phyloP scores from a whole-genome alignment of 2,329 filamentous ascomycete genomes.

The Penicillium sp. region DNA sequence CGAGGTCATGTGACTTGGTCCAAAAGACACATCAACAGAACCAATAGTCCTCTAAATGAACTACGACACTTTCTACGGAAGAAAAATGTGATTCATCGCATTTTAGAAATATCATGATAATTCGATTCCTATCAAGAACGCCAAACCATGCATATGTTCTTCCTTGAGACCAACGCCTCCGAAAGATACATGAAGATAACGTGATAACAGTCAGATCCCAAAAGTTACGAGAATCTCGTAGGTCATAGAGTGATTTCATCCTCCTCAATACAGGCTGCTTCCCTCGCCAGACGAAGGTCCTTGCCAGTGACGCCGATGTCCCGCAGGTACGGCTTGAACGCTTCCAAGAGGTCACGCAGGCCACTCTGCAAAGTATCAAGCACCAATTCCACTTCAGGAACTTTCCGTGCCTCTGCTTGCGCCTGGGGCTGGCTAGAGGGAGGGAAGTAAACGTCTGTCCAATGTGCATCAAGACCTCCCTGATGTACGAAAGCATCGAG shows the following conservation, averaged over 20 bases:
- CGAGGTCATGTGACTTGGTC: slow-evolving; percentile 27
- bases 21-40: background rate
- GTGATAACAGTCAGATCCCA: slow-evolving; percentile 6
- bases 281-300: slow-evolving; percentile 74
- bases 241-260: slow-evolving; percentile 27
- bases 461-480: slow-evolving; percentile 62
- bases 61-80: background rate
- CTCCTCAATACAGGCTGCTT: slow-evolving; percentile 53
- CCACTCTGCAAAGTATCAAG: slow-evolving; percentile 66
- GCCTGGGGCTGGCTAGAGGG: slow-evolving; percentile 40
- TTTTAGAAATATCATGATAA: background rate
- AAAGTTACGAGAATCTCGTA: slow-evolving; percentile 13
- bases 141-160: slow-evolving; percentile 36
- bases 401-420: slow-evolving; percentile 43
- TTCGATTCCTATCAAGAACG: slow-evolving; percentile 25
- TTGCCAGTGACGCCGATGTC: slow-evolving; percentile 70
- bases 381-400: slow-evolving; percentile 72
- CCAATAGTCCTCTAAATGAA: background rate
- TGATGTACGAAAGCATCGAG: slow-evolving; percentile 67
- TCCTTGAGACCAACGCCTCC: slow-evolving; percentile 20
- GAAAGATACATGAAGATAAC: slow-evolving; percentile 21
- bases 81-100: background rate
- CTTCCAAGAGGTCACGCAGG: slow-evolving; percentile 66
- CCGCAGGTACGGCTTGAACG: slow-evolving; percentile 74
- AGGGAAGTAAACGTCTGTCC: slow-evolving; percentile 72